Conservation (phyloP, 2,329 filamentous ascomycete species). For the Xylariaceae sp. region DNA sequence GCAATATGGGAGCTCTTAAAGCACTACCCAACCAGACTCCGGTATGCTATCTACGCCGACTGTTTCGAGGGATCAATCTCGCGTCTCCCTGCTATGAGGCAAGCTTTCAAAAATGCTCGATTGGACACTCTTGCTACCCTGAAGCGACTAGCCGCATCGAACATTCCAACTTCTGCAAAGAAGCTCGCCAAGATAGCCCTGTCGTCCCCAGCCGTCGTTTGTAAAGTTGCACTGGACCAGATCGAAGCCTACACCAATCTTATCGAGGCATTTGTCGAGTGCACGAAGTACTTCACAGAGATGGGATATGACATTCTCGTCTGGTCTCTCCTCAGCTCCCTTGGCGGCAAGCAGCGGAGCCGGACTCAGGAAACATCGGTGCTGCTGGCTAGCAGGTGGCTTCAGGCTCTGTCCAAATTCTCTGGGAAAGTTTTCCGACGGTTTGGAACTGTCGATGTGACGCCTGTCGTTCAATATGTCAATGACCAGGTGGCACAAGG, state of each 20-base stretch:
- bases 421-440: constrained; percentile 85
- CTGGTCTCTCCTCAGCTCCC: constrained; percentile 81
- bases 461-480: constrained; percentile 85
- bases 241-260: constrained; percentile 94
- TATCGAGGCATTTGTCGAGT: constrained; percentile 91
- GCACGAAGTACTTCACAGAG: constrained; percentile 87
- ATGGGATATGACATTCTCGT: constrained; percentile 90
- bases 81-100: constrained; percentile 69
- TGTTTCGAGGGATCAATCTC: constrained; percentile 83
- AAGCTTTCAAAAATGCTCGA: constrained; percentile 71
- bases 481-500: constrained; percentile 75
- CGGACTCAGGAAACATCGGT: constrained; percentile 59
- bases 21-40: constrained; percentile 68
- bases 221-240: constrained; percentile 81
- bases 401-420: constrained; percentile 85
- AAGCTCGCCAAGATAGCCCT: constrained; percentile 88
- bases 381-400: constrained; percentile 81
- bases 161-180: constrained; percentile 80
- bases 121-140: constrained; percentile 80
- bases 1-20: constrained; percentile 82
- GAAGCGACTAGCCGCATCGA: constrained; percentile 85
- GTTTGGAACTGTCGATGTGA: constrained; percentile 78
- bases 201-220: constrained; percentile 85
- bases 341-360: constrained; percentile 58
- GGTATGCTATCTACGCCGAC: constrained; percentile 88